A percentile compares a stretch with the other conserved stretches of the same genome.
Conservation (phyloP, 129 eudicot species). For the Helianthus tuberosus region DNA sequence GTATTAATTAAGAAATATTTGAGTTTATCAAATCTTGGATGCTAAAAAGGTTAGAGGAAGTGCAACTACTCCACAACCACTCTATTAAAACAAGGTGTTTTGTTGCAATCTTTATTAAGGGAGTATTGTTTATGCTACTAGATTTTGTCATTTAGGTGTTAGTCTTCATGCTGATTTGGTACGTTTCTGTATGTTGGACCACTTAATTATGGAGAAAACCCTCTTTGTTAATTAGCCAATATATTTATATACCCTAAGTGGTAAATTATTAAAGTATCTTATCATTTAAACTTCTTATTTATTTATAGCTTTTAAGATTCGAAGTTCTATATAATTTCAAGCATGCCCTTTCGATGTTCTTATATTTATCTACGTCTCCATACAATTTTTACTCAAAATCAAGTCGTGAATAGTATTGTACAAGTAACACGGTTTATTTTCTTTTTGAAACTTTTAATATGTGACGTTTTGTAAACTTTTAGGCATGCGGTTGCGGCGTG, state of each 20-base stretch:
- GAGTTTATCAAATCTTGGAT: conserved; percentile 28
- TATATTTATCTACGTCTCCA: too few relatives aligned
- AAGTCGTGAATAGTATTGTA: too few relatives aligned
- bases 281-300: too few relatives aligned
- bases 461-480: too few relatives aligned
- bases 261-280: too few relatives aligned
- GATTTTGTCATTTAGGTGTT: conserved; percentile 44
- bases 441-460: too few relatives aligned
- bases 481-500: too few relatives aligned
- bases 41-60: conserved; percentile 25
- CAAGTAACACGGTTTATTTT: too few relatives aligned
- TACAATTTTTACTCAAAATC: too few relatives aligned
- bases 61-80: conserved; percentile 99
- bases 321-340: too few relatives aligned
- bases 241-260: not conserved
- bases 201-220: conserved; percentile 25
- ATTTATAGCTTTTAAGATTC: too few relatives aligned
- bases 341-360: too few relatives aligned
- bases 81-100: conserved; percentile 54
- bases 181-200: conserved; percentile 26
- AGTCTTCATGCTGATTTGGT: conserved; percentile 54
- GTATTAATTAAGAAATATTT: conserved; percentile 22
- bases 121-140: conserved; percentile 38
- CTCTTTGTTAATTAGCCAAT: conserved; percentile 23
- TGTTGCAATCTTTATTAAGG: conserved; percentile 53